Conservation (phyloP, 202 grass and related monocot genomes). For the Schoenoplectus tabernaemontani region DNA sequence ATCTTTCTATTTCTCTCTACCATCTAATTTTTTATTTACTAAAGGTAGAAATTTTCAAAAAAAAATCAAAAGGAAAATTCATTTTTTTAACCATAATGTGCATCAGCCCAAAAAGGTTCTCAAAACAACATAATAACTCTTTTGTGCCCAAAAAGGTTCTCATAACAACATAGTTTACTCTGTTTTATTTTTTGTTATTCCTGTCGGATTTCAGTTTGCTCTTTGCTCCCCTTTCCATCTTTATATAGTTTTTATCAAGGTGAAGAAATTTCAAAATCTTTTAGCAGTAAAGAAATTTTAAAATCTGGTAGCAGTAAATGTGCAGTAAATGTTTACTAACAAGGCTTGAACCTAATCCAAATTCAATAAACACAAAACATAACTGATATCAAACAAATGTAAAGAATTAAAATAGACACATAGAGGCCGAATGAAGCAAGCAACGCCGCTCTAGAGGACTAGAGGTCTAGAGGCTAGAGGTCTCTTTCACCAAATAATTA, state of each 20-base stretch:
- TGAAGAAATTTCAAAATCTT: no score
- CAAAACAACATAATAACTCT: no score
- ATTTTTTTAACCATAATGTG: no score
- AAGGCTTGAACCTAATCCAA: background rate
- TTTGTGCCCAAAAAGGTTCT: no score
- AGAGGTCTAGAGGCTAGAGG: background rate
- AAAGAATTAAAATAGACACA: background rate
- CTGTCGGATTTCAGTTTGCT: no score
- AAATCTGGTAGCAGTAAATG: no score
- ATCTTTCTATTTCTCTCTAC: no score
- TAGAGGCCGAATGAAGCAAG: background rate
- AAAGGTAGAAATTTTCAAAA: no score
- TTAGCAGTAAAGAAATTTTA: no score
- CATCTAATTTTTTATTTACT: no score
- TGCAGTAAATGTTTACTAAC: background rate
- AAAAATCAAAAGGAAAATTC: background rate
- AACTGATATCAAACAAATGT: background rate
- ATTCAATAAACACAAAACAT: background rate
- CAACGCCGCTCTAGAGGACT: background rate
- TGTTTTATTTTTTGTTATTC: background rate
- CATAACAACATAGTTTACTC: no score
- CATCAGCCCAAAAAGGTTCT: background rate
- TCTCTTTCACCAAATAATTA: slow-evolving; percentile 1
- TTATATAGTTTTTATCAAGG: no score
- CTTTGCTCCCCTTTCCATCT: background rate